These are phyloP conservation scores for Termitomyces eurrhizus DNA, from an alignment of 768 basidiomycete genomes.

Conservation along the genomic window DNA sequence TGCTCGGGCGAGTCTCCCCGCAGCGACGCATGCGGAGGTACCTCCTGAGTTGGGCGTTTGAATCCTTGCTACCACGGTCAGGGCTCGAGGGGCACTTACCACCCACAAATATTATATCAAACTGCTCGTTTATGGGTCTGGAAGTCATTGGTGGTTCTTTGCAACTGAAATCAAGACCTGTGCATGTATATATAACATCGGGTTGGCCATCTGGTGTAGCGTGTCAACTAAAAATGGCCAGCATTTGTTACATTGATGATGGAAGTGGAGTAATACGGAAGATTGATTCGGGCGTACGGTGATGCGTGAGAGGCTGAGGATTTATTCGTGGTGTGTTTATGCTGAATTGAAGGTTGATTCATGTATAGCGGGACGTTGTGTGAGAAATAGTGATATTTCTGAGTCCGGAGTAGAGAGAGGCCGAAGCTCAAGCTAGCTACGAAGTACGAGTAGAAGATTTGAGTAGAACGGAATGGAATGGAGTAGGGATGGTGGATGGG, in stretches of 20 bases:
- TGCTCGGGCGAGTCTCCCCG: constrained; percentile 49
- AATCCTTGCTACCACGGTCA: neutral
- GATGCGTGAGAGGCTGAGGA: too few species aligned
- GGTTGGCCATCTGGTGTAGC: neutral
- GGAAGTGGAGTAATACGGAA: too few species aligned
- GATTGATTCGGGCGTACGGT: too few species aligned
- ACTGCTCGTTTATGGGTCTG: constrained; percentile 29
- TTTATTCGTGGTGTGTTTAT: too few species aligned
- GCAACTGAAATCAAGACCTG: neutral
- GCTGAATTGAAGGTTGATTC: too few species aligned
- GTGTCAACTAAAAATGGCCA: neutral
- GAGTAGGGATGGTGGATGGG: too few species aligned
- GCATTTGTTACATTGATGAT: neutral
- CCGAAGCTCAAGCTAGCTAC: too few species aligned
- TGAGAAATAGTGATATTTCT: too few species aligned
- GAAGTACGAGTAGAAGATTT: too few species aligned
- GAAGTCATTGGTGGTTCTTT: neutral
- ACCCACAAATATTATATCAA: neutral
- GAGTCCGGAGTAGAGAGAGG: too few species aligned
- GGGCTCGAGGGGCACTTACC: neutral
- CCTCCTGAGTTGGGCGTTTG: constrained; percentile 33
- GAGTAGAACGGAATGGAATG: too few species aligned
- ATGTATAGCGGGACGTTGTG: too few species aligned
- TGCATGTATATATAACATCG: neutral
- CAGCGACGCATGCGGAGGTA: constrained; percentile 50